These are phyloP conservation scores for Lophiostoma macrostomum DNA, from an alignment of 495 filamentous ascomycete genomes.

Conservation along the genomic window DNA sequence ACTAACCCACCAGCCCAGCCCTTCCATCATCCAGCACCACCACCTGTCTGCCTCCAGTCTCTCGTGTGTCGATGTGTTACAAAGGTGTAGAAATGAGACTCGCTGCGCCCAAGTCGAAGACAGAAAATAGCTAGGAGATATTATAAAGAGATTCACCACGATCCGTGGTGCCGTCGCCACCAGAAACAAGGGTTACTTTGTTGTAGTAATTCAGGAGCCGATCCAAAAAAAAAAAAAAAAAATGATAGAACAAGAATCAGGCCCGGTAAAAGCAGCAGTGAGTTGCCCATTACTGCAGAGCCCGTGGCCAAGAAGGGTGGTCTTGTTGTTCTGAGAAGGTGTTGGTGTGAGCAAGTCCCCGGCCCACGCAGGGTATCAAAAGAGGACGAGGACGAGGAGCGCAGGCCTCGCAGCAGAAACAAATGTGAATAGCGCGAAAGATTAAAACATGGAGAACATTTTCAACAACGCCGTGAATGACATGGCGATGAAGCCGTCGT, in stretches of 20 bases:
- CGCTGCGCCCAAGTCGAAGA: neutral
- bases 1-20: no score
- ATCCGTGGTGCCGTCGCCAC: neutral
- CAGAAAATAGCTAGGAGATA: constrained; percentile 6
- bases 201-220: constrained; percentile 16
- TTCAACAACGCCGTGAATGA: constrained; percentile 33
- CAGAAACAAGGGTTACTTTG: neutral
- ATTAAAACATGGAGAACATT: constrained; percentile 29
- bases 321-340: constrained; percentile 21
- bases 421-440: constrained; percentile 4
- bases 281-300: neutral
- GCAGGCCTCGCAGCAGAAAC: constrained; percentile 13
- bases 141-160: constrained; percentile 10
- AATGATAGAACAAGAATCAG: constrained; percentile 4
- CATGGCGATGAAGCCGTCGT: constrained; percentile 17
- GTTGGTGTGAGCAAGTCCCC: no score
- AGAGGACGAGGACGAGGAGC: constrained; percentile 19
- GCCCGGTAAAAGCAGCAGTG: constrained; percentile 8
- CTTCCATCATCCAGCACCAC: no score
- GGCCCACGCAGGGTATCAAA: constrained; percentile 35
- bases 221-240: no score
- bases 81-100: neutral
- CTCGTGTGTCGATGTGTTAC: no score
- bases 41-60: no score
- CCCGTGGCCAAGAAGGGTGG: constrained; percentile 2